Base-by-base conservation (phyloP, 2,329 filamentous ascomycete species). In the Trichoderma lentiforme region DNA sequence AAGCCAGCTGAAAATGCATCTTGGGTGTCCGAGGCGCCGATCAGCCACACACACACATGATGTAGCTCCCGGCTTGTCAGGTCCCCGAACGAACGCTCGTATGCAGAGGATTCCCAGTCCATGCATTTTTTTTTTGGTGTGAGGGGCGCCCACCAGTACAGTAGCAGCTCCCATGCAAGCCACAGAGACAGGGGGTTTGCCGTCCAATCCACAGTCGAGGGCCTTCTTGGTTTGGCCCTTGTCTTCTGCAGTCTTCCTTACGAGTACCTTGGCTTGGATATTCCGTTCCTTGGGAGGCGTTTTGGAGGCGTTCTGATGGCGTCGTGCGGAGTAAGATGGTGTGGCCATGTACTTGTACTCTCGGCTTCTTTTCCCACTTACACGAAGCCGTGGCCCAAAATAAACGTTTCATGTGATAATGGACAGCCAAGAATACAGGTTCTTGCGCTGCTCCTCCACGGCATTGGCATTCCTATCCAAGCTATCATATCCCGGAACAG, bases 351-450 rank as follows among this genome's bases (percentile, higher is more conserved):
- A 51, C 66, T 43, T 60, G n/a, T 36, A 51, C 53, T 62, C 47
- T 60, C 63, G 63, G 63, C 63, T 67, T 28, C 57, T 67, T 28
- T 57, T 67, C 64, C 39, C 60, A 62, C 39, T 67, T 51, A 61
- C 66, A 51, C 28, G 57, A 7, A 30, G 30, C 28, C 57, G 30
- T 21, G 57, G n/a, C 51, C 24, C n/a, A 26, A 36, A 43, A 68
- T 4, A 26, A 53, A 53, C 57, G 24, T 68, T 68, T 58, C 66
- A 69, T 69, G 66, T 69, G 66, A 69, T 51, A 69, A 28, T 47
- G 47, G 26, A 26, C 14, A 47, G 14, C 36, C 24, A n/a, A 12
- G 11, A 14, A 60, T 39, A 34, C 47, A 56, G 15, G 51, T 28
- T 39, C 47, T 32, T 34, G 14, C n/a, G 32, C 47, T 21, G 43